Evolutionary conservation across 345 rosid species (phyloP), one percentile per base, ranked within the genome.

Genomic region (Syzygium grande): DNA sequence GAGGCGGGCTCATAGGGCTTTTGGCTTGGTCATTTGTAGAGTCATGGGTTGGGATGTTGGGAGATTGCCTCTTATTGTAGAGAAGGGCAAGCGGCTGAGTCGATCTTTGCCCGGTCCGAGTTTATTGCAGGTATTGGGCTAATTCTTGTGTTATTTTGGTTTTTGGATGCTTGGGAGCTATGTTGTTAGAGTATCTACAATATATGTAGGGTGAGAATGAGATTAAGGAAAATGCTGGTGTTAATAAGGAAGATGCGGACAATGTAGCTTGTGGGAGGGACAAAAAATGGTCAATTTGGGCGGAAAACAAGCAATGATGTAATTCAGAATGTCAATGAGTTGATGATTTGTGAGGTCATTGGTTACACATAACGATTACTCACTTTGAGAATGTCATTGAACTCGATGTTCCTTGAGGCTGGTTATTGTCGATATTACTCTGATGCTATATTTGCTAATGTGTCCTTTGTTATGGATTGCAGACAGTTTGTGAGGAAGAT

Each of bases 11-110:
- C 99, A 97, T 88, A 91, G 96, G 68, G 95, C 98, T 88, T 89
- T 94, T 65, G 98, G 93, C 9, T 92, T 89, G 79, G 97, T 94
- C 87, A 88, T 96, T 51, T 97, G 96, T 63, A 92, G 89, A 92
- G 96, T 97, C 92, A 91, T 97, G 89, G 97, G 95, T 51, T 96
- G 98, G 97, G 98, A 95, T 86, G 61, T 92, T 86, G 89, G 89
- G 51, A 86, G 87, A 88, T 91, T 93, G 87, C 94, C 95, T 30
- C 58, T 49, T 19, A 87, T 92, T 88, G 90, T 91, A 46, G 38
- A 84, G 27, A 94, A 93, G 87, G 90, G 90, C 2, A 87, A 88
- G 89, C 93, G 92, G 85, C 90, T 90, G 23, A 43, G 91, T 78
- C 87, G 13, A 30, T 88, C 90, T 54, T 34, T 89, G 84, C 77